Evolutionary conservation across 257 asterid genomes (phyloP), one percentile per base, ranked within the genome.

Genomic region (Marsdenia floribunda): DNA sequence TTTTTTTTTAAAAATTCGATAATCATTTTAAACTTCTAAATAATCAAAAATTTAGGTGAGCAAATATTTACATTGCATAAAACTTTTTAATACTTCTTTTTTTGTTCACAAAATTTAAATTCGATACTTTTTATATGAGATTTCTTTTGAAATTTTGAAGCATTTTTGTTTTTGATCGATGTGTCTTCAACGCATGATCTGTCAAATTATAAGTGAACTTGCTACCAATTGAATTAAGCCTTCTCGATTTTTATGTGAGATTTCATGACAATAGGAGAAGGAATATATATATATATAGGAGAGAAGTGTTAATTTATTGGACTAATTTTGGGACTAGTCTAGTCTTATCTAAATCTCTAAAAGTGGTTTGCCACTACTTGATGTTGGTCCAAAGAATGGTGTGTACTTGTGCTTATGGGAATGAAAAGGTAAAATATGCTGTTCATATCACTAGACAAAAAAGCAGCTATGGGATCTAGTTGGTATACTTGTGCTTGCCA

Each of bases 401-500:
- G 33, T 29, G 33, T 29, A 29, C 33, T 61, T 60, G 26, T 22
- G 53, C 73, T 65, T 73, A 74, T 54, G 60, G 75, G 76, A 64
- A 66, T 49, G 22, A 70, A 77, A 73, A 66, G 77, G 50, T 14
- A 64, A 70, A 80, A 85, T 82, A 87, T 86, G 84, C 89, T 83
- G 63, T 87, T 87, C 90, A 83, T 79, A 80, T 89, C 89, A 82
- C 70, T 77, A 71, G 91, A 90, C 93, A 84, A 74, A 83, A 81
- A 74, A 76, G 87, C 90, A 85, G 73, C 75, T 38, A 77, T 80
- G 90, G 91, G 90, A 90, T 88, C 79, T 79, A 87, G 83, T 86
- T 88, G 91, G 87, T 90, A 86, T 78, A 71, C 76, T 68, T 77
- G 42, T 84, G 90, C 87, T 83, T 82, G 81, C 91, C 89, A 87